Base-by-base conservation (phyloP, 768 basidiomycete genomes). In the Boletus reticulatus region DNA sequence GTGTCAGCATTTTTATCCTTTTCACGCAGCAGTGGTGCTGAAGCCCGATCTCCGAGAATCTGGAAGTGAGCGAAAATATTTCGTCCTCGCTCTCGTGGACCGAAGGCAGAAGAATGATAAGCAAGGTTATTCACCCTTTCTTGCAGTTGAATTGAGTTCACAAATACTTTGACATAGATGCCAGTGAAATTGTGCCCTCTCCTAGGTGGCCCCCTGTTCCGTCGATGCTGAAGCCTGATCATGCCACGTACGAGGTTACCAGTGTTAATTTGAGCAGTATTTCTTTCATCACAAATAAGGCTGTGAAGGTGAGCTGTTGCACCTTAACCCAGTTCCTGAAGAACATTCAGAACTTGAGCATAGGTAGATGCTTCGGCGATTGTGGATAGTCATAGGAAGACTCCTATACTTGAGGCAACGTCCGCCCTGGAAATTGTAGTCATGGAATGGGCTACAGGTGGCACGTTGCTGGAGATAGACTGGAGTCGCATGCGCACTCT, bases 401-500 rank as follows among this genome's bases (percentile, higher is more conserved):
- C 81, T 3, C 73, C 75, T 9, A 85, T 92, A 78, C 78, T 79
- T 14, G 82, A 84, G 12, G 82, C 79, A 3, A 74, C 83, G 24
- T 65, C 74, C 6, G 72, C 75, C 9, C 74, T 96, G 13, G 75
- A 79, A 43, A 64, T 52, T 3, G 59, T 88, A 4, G 74, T 82
- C 16, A 67, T 76, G 16, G 86, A 89, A 53, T 93, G 89, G 85
- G 55, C 72, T 39, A 53, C 65, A n/a, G 55, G 62, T 5, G 67
- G 72, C 9, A 62, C 61, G 3, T 72, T 94, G 14, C 80, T 83
- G 3, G 97, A 99, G 69, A 82, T 87, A 5, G 92, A 92, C 52
- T 98, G 94, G 95, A 76, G 76, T 52, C 82, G 88, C 49, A 81
- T 94, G 68, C 83, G 89, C 43, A 78, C 84, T n/a, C 72, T 99